Base-by-base conservation (phyloP, 805 yeast genomes). In the Zygotorulaspora florentina region DNA sequence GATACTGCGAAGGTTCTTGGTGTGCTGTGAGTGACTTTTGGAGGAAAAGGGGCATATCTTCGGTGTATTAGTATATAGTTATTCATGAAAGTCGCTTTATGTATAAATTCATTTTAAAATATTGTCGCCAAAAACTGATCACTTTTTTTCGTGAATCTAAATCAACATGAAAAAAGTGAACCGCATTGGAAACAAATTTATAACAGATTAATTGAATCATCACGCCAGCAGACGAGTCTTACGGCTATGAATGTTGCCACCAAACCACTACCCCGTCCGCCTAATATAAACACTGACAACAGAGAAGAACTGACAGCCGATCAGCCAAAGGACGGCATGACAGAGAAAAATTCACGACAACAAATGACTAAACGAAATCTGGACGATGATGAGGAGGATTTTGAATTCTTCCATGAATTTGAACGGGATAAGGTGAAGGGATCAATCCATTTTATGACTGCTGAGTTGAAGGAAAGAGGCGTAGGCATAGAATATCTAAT, bases 21-120 rank as follows among this genome's bases (percentile, higher is more conserved):
- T 77, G 80, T 43, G 96, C 95, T 1, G 96, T 89, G 9, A 74
- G 88, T 55, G 98, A 91, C 63, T 87, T 67, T 62, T 91, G 97
- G 96, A 72, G 98, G 46, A 90, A 90, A 62, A 68, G 83, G 39
- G 96, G 95, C 7, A 43, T 62, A 2, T 57, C 67, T 2, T 54
- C 54, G 7, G 58, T 53, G 11, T 56, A 52, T 30, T 61, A 28
- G 39, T 31, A 16, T 33, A 31, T n/a, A 33, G 7, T 13, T 17
- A 20, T 31, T 28, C 18, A 13, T 26, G 26, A 23, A 8, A 8
- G n/a, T 27, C n/a, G 4, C 7, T 20, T 20, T 20, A 5, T 20
- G 25, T 20, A 20, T 20, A 5, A 7, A 20, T 5, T 20, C 25
- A 20, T 20, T 5, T 7, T 5, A 20, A 20, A 20, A 7, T 20